A percentile compares a stretch with the other conserved stretches of the same genome.
phyloP scores from a whole-genome alignment of 2,329 filamentous ascomycete genomes.

The Aplosporella prunicola region DNA sequence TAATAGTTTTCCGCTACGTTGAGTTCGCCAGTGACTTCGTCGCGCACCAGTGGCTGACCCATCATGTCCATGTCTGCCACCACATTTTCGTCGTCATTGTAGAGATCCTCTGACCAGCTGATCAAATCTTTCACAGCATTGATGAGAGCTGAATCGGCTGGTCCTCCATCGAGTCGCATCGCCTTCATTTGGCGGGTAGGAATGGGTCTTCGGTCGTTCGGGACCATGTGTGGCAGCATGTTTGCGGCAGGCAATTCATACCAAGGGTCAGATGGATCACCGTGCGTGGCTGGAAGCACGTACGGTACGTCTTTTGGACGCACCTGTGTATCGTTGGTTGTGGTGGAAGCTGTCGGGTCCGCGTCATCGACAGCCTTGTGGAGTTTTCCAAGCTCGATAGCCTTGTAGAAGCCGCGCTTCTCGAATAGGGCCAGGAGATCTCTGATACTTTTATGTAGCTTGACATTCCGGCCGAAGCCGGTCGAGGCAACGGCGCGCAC shows the following conservation, averaged over 20 bases:
- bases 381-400: conserved; percentile 48
- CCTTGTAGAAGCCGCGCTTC: conserved; percentile 52
- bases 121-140: conserved; percentile 62
- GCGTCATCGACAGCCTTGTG: conserved; percentile 45
- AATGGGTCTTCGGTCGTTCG: conserved; percentile 66
- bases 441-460: conserved; percentile 55
- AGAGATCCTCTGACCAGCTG: conserved; percentile 59
- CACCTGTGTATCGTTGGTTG: too few relatives aligned
- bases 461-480: conserved; percentile 50
- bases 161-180: conserved; percentile 58
- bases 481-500: conserved; percentile 46
- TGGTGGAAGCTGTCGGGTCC: conserved; percentile 16
- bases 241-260: conserved; percentile 77
- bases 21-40: conserved; percentile 57
- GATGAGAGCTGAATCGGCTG: conserved; percentile 56
- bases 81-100: conserved; percentile 42
- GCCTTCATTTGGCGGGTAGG: conserved; percentile 61
- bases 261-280: conserved; percentile 63
- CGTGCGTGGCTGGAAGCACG: conserved; percentile 66
- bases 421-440: conserved; percentile 62
- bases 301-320: conserved; percentile 58
- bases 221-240: conserved; percentile 68
- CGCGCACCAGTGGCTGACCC: conserved; percentile 57
- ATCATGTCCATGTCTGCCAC: conserved; percentile 62
- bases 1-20: conserved; percentile 68